Evolutionary conservation across 257 asterid genomes (phyloP), one percentile per base, ranked within the genome.

Genomic region (Haberlea rhodopensis): DNA sequence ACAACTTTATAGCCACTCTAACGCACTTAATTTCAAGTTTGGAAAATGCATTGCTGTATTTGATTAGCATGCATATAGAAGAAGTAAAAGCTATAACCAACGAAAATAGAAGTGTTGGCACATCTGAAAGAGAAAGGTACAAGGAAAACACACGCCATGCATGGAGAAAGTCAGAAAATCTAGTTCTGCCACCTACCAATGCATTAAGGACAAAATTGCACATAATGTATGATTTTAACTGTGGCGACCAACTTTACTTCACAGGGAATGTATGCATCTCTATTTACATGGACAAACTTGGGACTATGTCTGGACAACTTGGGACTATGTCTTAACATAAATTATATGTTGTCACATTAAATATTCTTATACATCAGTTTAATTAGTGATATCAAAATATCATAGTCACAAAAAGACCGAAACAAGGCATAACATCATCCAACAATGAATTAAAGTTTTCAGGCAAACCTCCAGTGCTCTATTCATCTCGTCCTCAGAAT

Each of bases 401-500:
- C 18, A 40, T 54, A 37, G 40, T 60, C 34, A 45, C 46, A 65
- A 5, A 29, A 65, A 70, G 25, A 65, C 45, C 18, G 57, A 48
- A 45, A 65, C 22, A 11, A 40, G 34, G 67, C 71, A 40, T 29
- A 32, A 67, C 46, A 67, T 63, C 5, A 66, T 27, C 46, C 69
- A 65, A 59, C 31, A 19, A 18, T 10, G 25, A 25, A 56, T 59
- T 61, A 23, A 68, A 23, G 60, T 43, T 70, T 24, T 68, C 23
- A 51, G 24, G 63, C 79, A 66, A 78, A 94, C 97, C 96, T 90
- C 99, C 27, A 90, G 73, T 73, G 99, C 78, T 77, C 84, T 87
- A 73, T 81, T 87, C 82, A 75, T 82, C 73, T 94, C 99, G 70
- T 94, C 99, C 80, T 94, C 99, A 29, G 96, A 82, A 53, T 94